Evolutionary conservation across 768 basidiomycete genomes (phyloP).

Genomic region (Hygrophorus pudorinus): DNA sequence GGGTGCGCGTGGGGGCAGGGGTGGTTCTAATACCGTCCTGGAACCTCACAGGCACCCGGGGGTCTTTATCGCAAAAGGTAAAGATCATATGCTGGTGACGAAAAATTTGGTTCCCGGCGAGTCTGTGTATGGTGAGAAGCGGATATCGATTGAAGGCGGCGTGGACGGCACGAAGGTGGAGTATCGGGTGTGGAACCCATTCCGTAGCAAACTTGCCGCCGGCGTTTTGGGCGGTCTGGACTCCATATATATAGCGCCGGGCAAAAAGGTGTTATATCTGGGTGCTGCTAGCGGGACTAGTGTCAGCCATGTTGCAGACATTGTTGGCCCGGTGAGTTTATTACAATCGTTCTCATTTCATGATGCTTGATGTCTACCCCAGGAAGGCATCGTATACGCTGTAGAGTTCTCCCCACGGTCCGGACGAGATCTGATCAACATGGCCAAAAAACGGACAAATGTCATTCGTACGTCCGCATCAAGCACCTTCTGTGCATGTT

Average conservation of each 20-base stretch:
- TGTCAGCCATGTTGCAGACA: conserved; percentile 98
- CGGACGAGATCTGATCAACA: conserved; percentile 95
- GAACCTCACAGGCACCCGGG: conserved; percentile 94
- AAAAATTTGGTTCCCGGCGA: conserved; percentile 98
- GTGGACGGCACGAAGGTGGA: conserved; percentile 82
- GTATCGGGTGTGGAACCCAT: conserved; percentile 99
- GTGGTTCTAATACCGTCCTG: conserved; percentile 82
- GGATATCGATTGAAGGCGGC: conserved; percentile 76
- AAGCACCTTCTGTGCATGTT: conserved; percentile 1
- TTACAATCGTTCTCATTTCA: conserved; percentile 1
- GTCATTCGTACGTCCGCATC: conserved; percentile 74
- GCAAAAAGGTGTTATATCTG: conserved; percentile 93
- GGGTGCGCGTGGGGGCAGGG: conserved; percentile 54
- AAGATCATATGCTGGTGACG: conserved; percentile 94
- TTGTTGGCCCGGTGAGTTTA: conserved; percentile 81
- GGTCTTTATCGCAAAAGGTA: conserved; percentile 95
- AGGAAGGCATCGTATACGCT: conserved; percentile 96
- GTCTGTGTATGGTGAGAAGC: conserved; percentile 97
- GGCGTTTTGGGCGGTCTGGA: conserved; percentile 95
- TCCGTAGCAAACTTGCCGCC: conserved; percentile 93
- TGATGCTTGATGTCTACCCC: conserved; percentile 9
- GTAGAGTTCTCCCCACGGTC: conserved; percentile 97
- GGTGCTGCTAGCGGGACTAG: conserved; percentile 97
- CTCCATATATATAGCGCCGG: conserved; percentile 85
- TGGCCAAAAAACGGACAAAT: conserved; percentile 99